Evolutionary conservation across 371 early-diverging fungal genomes (phyloP), one percentile per base, ranked within the genome.

Genomic region (Blakeslea trispora): DNA sequence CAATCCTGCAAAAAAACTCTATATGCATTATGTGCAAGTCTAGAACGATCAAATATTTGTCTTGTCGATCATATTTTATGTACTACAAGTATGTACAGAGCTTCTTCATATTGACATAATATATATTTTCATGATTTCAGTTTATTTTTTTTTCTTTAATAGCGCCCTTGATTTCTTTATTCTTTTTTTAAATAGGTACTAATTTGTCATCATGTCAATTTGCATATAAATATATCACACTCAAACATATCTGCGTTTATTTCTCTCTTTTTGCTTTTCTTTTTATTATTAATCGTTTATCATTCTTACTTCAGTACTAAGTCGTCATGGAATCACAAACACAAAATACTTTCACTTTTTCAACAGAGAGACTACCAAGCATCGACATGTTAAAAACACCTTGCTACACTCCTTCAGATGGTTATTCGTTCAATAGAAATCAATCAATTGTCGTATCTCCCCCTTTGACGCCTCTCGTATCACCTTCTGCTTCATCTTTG

Each of bases 401-500:
- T 28, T 28, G 28, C 28, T 28, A 28, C 7, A 28, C 28, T 7
- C 28, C 28, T 28, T 28, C 28, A 28, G 7, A 28, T 28, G 28
- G 7, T 28, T 28, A 28, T 28, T 7, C 28, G 7, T 28, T 28
- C 11, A 37, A 11, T 11, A 37, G 28, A 28, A 28, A 28, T 28
- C 28, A 37, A 37, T 37, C 37, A 7, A 9, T 37, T 37, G 57
- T 50, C 21, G 57, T 54, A 22, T 60, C 61, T n/a, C 61, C 61
- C 41, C 61, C 61, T 13, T 42, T 60, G n/a, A 60, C 61, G 10
- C 61, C 61, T 14, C 54, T 54, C 2, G 61, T 53, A 17, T 60
- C 61, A 34, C 61, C 61, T 19, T n/a, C 43, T 45, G 4, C 53
- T 60, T 40, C 31, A 45, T 6, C 22, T 31, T 10, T 37, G 37